A percentile compares a stretch with the other conserved stretches of the same genome.
Evolutionary conservation across 1,284 basidiomycete genomes (phyloP).

Genomic region (Ceratobasidium theobromae): DNA sequence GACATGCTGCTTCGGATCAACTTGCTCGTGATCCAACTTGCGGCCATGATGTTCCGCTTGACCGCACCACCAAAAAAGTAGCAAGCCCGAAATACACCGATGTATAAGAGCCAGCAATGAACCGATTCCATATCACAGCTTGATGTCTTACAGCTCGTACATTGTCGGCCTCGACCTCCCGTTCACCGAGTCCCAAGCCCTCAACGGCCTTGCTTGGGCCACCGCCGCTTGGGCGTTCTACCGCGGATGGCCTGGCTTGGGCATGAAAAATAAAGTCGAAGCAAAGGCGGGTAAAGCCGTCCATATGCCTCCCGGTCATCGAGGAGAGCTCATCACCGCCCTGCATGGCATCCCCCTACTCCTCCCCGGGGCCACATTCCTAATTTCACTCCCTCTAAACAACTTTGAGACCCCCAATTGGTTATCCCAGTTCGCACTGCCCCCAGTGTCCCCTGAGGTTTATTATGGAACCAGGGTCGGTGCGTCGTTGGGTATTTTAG

Average conservation of each 20-base stretch:
- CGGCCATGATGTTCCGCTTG: no score
- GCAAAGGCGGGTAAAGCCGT: not conserved
- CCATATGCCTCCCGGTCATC: constrained; percentile 4
- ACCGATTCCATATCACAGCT: not conserved
- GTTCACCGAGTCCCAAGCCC: not conserved
- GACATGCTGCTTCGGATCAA: no score
- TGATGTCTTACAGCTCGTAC: constrained; percentile 6
- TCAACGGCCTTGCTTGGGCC: constrained; percentile 9
- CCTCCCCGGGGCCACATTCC: not conserved
- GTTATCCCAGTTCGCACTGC: not conserved
- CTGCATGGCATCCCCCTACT: not conserved
- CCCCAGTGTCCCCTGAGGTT: not conserved
- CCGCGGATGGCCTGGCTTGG: not conserved
- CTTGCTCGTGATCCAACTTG: no score
- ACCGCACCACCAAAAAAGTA: no score
- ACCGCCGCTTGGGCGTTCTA: constrained; percentile 1
- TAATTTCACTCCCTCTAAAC: constrained; percentile 1
- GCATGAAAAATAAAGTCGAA: not conserved
- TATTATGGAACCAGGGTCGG: constrained; percentile 1
- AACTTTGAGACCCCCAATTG: not conserved
- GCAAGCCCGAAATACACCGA: no score
- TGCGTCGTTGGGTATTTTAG: not conserved
- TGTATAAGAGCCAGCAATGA: not conserved
- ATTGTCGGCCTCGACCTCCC: constrained; percentile 16
- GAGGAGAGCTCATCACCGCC: not conserved